Evolutionary conservation across 768 basidiomycete genomes (phyloP), one percentile per base, ranked within the genome.

Genomic region (Tylopilus subfusipes): DNA sequence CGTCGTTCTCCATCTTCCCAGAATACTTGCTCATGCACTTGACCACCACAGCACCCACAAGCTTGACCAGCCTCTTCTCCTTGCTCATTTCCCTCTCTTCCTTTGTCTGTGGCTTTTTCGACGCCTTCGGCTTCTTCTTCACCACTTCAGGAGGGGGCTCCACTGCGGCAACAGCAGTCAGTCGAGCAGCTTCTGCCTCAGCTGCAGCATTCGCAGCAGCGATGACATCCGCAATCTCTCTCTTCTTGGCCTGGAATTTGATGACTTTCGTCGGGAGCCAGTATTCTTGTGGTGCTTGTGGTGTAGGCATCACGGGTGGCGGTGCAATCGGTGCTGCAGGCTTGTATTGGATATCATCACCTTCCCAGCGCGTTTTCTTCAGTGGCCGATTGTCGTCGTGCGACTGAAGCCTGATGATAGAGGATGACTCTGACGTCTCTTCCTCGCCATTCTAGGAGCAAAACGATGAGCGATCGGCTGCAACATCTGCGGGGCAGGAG

Each of bases 11-110:
- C 69, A 97, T 80, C 42, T 84, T 73, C 50, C 84, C 78, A 48
- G 84, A 78, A 65, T 98, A 86, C 75, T 94, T 97, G 54, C 86
- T 89, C 93, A 98, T 94, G 54, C 79, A 85, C 70, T 85, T 88
- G 36, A 99, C 96, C 38, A 99, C 96, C 7, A 96, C 84, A 2
- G 85, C 84, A 8, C 93, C 90, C 18, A 98, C 83, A 33, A 98
- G 78, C 68, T 91, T 91, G 59, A 85, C 66, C 58, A 97, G 66
- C 56, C 82, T 73, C 79, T 93, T 95, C 73, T 97, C 93, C 76
- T 86, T 88, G 47, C 77, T 76, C 5, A 75, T 79, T 66, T 86
- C 83, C 66, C 78, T 84, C 62, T 86, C 81, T 59, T 85, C 82
- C 43, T 78, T 68, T 38, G 78, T 73, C 54, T 72, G 68, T 14